Evolutionary conservation across 2,329 filamentous ascomycete species (phyloP).

Genomic region (Ophiocordyceps camponoti-floridani): DNA sequence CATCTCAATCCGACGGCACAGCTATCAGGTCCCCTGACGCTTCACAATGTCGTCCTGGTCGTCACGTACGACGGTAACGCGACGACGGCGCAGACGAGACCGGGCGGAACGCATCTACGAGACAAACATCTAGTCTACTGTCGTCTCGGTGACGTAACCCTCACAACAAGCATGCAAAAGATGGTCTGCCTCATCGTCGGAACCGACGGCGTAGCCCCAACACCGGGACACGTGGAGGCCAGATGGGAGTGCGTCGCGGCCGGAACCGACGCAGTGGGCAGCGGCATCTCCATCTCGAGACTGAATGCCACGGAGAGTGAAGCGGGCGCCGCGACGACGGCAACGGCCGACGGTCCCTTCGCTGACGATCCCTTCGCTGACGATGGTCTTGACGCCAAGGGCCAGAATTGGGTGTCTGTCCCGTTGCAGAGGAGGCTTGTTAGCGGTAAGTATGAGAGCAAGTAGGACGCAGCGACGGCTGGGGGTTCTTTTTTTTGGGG

Average conservation of each 20-base stretch:
- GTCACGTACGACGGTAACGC: constrained; percentile 55
- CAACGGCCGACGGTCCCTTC: constrained; percentile 45
- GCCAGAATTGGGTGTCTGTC: constrained; percentile 46
- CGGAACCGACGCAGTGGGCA: constrained; percentile 27
- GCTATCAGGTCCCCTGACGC: constrained; percentile 22
- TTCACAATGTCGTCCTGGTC: constrained; percentile 58
- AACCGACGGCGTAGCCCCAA: constrained; percentile 52
- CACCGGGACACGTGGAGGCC: constrained; percentile 63
- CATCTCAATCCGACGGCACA: constrained; percentile 55
- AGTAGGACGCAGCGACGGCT: constrained; percentile 1
- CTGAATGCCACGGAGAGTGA: constrained; percentile 23
- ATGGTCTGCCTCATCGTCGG: constrained; percentile 66
- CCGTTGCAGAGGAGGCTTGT: constrained; percentile 49
- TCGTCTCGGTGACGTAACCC: constrained; percentile 58
- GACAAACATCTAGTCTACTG: constrained; percentile 67
- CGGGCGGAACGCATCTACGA: constrained; percentile 59
- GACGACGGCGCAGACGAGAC: constrained; percentile 56
- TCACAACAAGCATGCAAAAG: constrained; percentile 49
- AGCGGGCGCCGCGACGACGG: constrained; percentile 27
- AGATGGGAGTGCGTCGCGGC: constrained; percentile 47
- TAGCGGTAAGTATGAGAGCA: constrained; percentile 57
- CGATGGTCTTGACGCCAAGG: constrained; percentile 7
- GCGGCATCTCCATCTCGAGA: constrained; percentile 47
- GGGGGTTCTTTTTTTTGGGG: too few relatives aligned
- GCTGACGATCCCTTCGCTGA: constrained; percentile 62